These are phyloP conservation scores for Erodium trifolium DNA, from an alignment of 441 rosid species.

Conservation along the genomic window DNA sequence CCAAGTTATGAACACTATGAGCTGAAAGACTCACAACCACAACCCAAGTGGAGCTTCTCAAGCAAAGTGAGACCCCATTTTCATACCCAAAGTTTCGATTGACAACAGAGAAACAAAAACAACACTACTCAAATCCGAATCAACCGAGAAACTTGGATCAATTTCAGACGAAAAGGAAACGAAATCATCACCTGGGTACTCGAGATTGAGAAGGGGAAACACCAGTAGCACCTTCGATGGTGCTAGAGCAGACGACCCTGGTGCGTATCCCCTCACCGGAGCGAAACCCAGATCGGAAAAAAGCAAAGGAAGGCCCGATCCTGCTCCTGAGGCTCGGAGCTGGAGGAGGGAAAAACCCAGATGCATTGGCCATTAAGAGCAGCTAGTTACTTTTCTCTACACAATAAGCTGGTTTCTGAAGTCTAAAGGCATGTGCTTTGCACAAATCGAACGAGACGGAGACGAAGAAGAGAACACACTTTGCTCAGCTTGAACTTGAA, in stretches of 20 bases:
- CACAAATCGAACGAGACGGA: too few species aligned
- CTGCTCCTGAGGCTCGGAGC: slow-evolving; percentile 39
- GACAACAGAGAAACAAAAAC: slow-evolving; percentile 6
- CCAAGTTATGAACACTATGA: slow-evolving; percentile 9
- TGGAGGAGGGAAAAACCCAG: slow-evolving; percentile 33
- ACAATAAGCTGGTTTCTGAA: background rate
- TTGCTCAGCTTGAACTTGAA: background rate
- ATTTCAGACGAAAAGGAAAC: background rate
- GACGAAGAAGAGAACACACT: too few species aligned
- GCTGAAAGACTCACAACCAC: too few species aligned
- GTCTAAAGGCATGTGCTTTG: background rate
- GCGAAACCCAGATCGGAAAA: slow-evolving; percentile 59
- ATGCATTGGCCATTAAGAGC: slow-evolving; percentile 64
- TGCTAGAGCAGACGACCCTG: slow-evolving; percentile 51
- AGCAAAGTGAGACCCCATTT: too few species aligned
- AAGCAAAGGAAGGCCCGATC: slow-evolving; percentile 35
- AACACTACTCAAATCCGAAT: background rate
- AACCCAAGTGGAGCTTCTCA: too few species aligned
- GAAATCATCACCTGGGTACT: slow-evolving; percentile 42
- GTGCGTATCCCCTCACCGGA: slow-evolving; percentile 29
- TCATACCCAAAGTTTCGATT: background rate
- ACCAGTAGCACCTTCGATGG: slow-evolving; percentile 31
- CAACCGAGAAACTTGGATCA: too few species aligned
- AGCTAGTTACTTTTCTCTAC: background rate
- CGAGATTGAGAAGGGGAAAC: slow-evolving; percentile 50